Base-by-base conservation (phyloP, 768 basidiomycete species). In the Tulasnella sp. region DNA sequence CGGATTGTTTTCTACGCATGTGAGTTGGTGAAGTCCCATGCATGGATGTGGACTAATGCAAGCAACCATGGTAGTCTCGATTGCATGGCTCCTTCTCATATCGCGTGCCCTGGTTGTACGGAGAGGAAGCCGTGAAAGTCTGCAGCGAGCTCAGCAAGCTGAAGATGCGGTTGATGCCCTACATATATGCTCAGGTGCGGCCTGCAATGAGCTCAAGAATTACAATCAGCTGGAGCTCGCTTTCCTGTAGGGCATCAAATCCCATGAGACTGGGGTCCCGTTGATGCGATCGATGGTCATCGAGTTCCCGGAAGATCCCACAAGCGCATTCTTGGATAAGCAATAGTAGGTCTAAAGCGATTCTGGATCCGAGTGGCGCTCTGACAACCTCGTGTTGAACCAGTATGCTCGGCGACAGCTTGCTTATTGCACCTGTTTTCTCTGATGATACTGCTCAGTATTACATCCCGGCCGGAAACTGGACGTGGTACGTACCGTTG, bases 51-150 rank as follows among this genome's bases (percentile, higher is more conserved):
- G 5, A 7, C 34, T 38, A 15, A 38, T 38, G 15, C 7, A 38
- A 15, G 5, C 34, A 38, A n/a, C n/a, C 15, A 38, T 38, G 34
- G 7, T 38, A 38, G 34, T 38, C 84, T 5, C 78, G 85, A 19
- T 70, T 87, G 44, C 85, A 87, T 62, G 85, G 85, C 2, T 84
- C 83, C 4, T 74, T 76, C n/a, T 85, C 85, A 10, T 87, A 87
- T 67, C 80, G 85, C 5, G 84, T 88, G 1, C 86, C 85, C 1
- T 88, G 85, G 85, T 75, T 67, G 32, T 73, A 81, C 56, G 85
- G 83, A 64, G 84, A 85, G 11, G 82, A 76, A 23, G 72, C 75
- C 1, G 72, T 75, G 41, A 51, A 59, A 30, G 67, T 73, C 15
- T 68, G 76, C 41, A 67, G 72, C 24, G 71, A 72, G 56, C 73